Percentiles rank a stretch among this genome's conserved stretches.
phyloP scores from a whole-genome alignment of 1,284 basidiomycete genomes.

The Lignosus rhinocerotis region DNA sequence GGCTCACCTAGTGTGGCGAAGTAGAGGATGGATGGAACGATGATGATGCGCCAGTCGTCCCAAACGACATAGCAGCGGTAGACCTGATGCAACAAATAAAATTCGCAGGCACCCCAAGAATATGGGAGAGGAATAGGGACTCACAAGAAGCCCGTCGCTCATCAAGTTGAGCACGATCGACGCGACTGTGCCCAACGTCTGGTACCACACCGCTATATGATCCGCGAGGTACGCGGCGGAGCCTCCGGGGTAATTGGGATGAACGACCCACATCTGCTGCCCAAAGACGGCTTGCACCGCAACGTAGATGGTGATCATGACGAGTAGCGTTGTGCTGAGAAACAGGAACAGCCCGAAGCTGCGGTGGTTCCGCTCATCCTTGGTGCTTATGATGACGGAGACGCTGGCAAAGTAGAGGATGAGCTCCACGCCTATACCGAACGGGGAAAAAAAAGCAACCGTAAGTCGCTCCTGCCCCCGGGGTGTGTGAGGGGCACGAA shows the following conservation, averaged over 20 bases:
- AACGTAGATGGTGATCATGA: slow-evolving; percentile 18
- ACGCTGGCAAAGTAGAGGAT: slow-evolving; percentile 12
- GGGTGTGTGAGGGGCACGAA: no score
- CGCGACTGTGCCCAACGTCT: no score
- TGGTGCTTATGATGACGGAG: background rate
- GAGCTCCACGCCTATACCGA: slow-evolving; percentile 14
- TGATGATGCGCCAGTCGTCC: slow-evolving; percentile 7
- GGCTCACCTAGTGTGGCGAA: background rate
- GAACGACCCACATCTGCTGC: slow-evolving; percentile 22
- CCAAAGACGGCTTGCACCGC: slow-evolving; percentile 18
- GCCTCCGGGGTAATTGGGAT: slow-evolving; percentile 20
- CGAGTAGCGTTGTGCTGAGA: slow-evolving; percentile 18
- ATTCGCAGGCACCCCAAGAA: no score
- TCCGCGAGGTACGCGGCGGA: background rate
- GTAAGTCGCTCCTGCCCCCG: no score
- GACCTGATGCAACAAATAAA: background rate
- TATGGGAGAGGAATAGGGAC: background rate
- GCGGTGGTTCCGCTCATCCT: background rate
- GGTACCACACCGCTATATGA: no score
- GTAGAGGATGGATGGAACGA: slow-evolving; percentile 12
- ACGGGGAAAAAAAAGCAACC: no score
- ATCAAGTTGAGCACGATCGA: slow-evolving; percentile 3
- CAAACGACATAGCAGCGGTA: slow-evolving; percentile 18
- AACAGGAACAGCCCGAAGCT: slow-evolving; percentile 9
- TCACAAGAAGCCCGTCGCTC: slow-evolving; percentile 15